A percentile compares a stretch with the other conserved stretches of the same genome.
Conservation (phyloP, 1,139 yeast species). For the Suhomyces kunorum region DNA sequence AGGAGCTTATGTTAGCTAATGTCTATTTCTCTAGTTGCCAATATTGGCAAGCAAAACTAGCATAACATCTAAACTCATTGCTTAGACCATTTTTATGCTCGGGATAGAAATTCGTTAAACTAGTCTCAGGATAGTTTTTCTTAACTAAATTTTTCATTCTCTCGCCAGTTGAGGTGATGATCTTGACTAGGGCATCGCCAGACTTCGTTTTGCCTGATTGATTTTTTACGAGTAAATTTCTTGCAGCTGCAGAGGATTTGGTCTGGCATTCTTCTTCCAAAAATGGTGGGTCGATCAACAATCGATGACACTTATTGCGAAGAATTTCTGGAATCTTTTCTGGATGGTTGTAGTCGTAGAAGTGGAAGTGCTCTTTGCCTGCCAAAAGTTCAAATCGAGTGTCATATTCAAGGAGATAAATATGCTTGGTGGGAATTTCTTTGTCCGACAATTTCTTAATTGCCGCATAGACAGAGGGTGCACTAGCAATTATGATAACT, state of each 20-base stretch:
- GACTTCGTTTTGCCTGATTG: too few species aligned
- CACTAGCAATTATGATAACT: constrained; percentile 74
- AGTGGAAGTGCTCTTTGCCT: constrained; percentile 62
- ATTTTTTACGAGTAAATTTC: constrained; percentile 53
- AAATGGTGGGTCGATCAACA: constrained; percentile 89
- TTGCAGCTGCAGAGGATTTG: constrained; percentile 71
- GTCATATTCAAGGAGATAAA: constrained; percentile 78
- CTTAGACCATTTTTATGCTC: constrained; percentile 83
- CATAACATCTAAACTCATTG: constrained; percentile 85
- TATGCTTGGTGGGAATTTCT: constrained; percentile 63
- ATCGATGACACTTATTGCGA: constrained; percentile 64
- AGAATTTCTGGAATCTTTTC: constrained; percentile 58
- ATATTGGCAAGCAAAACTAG: constrained; percentile 58
- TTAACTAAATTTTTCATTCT: constrained; percentile 68
- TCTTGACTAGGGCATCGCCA: constrained; percentile 37
- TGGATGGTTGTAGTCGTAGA: constrained; percentile 77
- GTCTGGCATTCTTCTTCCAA: constrained; percentile 78
- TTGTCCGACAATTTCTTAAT: constrained; percentile 54
- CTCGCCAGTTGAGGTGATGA: constrained; percentile 84
- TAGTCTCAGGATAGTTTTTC: constrained; percentile 63
- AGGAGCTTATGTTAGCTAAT: neutral
- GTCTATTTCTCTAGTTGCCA: constrained; percentile 33
- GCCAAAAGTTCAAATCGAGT: constrained; percentile 72
- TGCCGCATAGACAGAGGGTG: constrained; percentile 91
- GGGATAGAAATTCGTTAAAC: constrained; percentile 68